Percentiles rank a stretch among this genome's conserved stretches.
Conservation (phyloP, 345 rosid genomes). For the Moricandia moricandioides region DNA sequence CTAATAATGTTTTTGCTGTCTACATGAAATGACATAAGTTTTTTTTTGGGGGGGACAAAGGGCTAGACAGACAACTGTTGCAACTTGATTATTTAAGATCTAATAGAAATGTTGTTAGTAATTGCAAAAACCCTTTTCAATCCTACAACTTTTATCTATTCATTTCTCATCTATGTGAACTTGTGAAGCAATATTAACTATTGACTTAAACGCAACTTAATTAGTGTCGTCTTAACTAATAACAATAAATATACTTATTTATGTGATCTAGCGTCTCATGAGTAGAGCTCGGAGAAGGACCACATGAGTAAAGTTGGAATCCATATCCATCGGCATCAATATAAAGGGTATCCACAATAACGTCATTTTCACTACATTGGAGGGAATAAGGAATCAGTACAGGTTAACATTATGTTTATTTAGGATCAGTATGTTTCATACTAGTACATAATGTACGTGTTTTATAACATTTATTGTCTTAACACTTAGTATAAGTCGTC, state of each 20-base stretch:
- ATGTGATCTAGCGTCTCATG: neutral
- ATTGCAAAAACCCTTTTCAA: neutral
- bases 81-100: neutral
- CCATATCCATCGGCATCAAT: neutral
- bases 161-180: neutral
- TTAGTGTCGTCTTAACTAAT: neutral
- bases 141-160: neutral
- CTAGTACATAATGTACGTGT: neutral
- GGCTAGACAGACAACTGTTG: neutral
- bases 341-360: neutral
- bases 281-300: neutral
- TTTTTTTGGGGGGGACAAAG: too few species aligned
- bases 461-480: neutral
- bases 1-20: too few species aligned
- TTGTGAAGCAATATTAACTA: neutral
- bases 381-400: neutral
- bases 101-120: neutral
- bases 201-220: neutral
- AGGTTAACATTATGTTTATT: neutral
- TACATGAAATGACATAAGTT: neutral
- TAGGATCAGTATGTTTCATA: neutral
- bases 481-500: neutral
- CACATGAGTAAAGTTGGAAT: conserved; percentile 5
- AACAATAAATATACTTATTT: neutral
- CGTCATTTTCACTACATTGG: neutral